A percentile compares a stretch with the other conserved stretches of the same genome.
phyloP scores from a whole-genome alignment of 192 early-diverging fungal genomes.

The Phlyctochytrium planicorne region DNA sequence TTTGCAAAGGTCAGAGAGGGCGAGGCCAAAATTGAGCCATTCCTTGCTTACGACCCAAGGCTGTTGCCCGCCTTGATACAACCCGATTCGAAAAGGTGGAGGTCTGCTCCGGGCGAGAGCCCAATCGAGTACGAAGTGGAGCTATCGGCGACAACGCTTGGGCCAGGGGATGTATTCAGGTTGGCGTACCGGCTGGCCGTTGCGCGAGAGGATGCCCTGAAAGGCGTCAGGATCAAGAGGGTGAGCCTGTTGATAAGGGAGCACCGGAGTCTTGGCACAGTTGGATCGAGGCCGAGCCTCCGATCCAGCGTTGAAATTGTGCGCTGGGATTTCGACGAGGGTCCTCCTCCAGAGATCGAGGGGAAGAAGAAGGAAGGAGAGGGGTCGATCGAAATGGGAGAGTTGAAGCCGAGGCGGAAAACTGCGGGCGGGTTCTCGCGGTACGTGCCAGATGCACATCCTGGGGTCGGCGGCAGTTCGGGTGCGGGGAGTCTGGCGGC shows the following conservation, averaged over 20 bases:
- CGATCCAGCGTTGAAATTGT: slow-evolving; percentile 25
- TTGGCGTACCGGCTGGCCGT: slow-evolving; percentile 49
- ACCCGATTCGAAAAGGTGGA: slow-evolving; percentile 50
- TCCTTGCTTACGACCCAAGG: slow-evolving; percentile 47
- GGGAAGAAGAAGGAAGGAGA: not conserved
- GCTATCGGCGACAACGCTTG: slow-evolving; percentile 39
- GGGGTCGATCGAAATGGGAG: slow-evolving; percentile 19
- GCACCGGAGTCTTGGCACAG: slow-evolving; percentile 37
- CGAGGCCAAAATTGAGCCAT: slow-evolving; percentile 26
- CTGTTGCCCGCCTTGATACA: slow-evolving; percentile 46
- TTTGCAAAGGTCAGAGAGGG: slow-evolving; percentile 10
- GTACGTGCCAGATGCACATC: slow-evolving; percentile 2
- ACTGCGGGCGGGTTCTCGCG: slow-evolving; percentile 15
- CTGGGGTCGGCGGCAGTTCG: not conserved
- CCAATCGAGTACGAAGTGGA: slow-evolving; percentile 57
- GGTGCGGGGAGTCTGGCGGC: not conserved
- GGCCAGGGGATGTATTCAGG: slow-evolving; percentile 41
- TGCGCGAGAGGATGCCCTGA: slow-evolving; percentile 36
- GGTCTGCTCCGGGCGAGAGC: slow-evolving; percentile 38
- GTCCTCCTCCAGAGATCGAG: slow-evolving; percentile 6
- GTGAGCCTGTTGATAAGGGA: slow-evolving; percentile 41
- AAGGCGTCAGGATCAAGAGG: slow-evolving; percentile 43
- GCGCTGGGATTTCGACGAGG: slow-evolving; percentile 43
- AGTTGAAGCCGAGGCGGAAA: slow-evolving; percentile 31
- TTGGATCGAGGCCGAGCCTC: slow-evolving; percentile 19